phyloP scores from a whole-genome alignment of 2,329 filamentous ascomycete species.

The Plectosphaerella plurivora region DNA sequence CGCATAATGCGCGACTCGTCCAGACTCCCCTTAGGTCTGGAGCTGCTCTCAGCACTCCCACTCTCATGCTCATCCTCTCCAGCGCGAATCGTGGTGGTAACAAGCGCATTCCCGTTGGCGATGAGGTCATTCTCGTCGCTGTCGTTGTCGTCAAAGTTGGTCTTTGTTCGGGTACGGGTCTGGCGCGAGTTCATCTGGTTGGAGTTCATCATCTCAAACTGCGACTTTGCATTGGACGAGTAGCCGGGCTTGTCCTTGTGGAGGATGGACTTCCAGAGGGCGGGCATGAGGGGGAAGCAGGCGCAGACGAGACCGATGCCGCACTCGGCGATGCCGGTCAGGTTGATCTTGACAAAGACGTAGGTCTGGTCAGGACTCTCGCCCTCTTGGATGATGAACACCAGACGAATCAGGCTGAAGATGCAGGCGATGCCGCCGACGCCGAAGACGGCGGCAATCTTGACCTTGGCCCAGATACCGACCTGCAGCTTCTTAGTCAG shows the following conservation, averaged over 20 bases:
- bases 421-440: slow-evolving; percentile 19
- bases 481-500: slow-evolving; percentile 22
- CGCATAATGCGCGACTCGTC: too few relatives aligned
- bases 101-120: too few relatives aligned
- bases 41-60: too few relatives aligned
- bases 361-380: slow-evolving; percentile 13
- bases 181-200: too few relatives aligned
- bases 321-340: slow-evolving; percentile 5
- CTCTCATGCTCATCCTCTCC: too few relatives aligned
- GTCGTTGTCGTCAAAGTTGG: too few relatives aligned
- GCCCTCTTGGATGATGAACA: slow-evolving; percentile 12
- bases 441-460: slow-evolving; percentile 21
- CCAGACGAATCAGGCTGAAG: slow-evolving; percentile 18
- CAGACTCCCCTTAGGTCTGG: too few relatives aligned
- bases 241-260: slow-evolving; percentile 27
- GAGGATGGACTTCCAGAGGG: slow-evolving; percentile 22
- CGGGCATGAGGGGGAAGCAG: slow-evolving; percentile 10
- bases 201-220: neutral
- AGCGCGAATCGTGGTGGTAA: too few relatives aligned
- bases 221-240: slow-evolving; percentile 18
- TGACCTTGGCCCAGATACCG: slow-evolving; percentile 19
- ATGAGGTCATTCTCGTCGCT: too few relatives aligned
- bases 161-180: too few relatives aligned
- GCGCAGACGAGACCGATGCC: slow-evolving; percentile 13
- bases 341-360: slow-evolving; percentile 11